These are phyloP conservation scores for Xerocomellus chrysenteron DNA, from an alignment of 768 basidiomycete species.

Conservation along the genomic window DNA sequence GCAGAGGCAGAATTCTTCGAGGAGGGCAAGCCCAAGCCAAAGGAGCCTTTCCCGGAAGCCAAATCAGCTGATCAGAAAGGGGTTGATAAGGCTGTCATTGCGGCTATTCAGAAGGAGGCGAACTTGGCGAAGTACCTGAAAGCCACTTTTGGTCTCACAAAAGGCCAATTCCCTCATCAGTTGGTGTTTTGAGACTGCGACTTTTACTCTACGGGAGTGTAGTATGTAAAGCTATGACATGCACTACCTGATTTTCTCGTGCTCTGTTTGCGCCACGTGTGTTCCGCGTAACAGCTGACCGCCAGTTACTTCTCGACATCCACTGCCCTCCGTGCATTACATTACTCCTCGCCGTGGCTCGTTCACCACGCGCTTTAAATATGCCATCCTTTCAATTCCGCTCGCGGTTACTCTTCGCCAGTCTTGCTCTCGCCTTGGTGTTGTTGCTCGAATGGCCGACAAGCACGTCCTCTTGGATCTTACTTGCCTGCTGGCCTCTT, in stretches of 20 bases:
- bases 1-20: slow-evolving; percentile 98
- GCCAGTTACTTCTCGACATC: neutral
- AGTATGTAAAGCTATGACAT: slow-evolving; percentile 27
- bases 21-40: slow-evolving; percentile 88
- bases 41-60: slow-evolving; percentile 81
- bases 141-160: slow-evolving; percentile 90
- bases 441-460: slow-evolving; percentile 23
- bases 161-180: slow-evolving; percentile 96
- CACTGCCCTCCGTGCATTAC: slow-evolving; percentile 2
- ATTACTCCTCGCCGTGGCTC: neutral
- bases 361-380: slow-evolving; percentile 3
- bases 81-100: slow-evolving; percentile 75
- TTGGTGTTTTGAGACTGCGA: slow-evolving; percentile 69
- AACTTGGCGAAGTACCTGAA: slow-evolving; percentile 91
- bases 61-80: slow-evolving; percentile 91
- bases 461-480: slow-evolving; percentile 36
- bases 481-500: slow-evolving; percentile 48
- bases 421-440: slow-evolving; percentile 11
- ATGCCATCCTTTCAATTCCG: slow-evolving; percentile 8
- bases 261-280: slow-evolving; percentile 17
- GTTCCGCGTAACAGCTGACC: too few species aligned
- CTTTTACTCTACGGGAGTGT: slow-evolving; percentile 8
- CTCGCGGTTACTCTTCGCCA: slow-evolving; percentile 10
- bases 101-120: slow-evolving; percentile 86
- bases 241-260: slow-evolving; percentile 18